Percentiles rank a stretch among this genome's conserved stretches.
phyloP scores from a whole-genome alignment of 176 grass and related monocot species.

The Avena atlantica region DNA sequence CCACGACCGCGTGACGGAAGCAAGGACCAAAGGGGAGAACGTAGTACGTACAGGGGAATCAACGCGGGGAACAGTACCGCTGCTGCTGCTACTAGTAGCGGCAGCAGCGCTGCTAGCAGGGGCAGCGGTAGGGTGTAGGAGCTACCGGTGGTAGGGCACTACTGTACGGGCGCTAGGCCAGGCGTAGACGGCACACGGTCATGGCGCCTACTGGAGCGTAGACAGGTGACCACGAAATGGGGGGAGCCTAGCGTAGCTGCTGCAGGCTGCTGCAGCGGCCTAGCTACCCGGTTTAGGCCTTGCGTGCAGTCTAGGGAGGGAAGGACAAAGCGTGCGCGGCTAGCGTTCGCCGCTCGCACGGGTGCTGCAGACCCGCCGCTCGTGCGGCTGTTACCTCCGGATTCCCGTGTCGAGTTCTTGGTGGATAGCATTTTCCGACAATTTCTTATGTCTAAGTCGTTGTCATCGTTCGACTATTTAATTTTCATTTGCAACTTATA shows the following conservation, averaged over 20 bases:
- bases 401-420: no score
- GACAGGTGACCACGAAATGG: slow-evolving; percentile 16
- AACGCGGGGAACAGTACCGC: not conserved
- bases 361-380: not conserved
- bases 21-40: not conserved
- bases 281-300: not conserved
- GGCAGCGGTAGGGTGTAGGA: not conserved
- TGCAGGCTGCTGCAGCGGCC: not conserved
- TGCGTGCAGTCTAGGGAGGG: not conserved
- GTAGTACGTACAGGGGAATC: not conserved
- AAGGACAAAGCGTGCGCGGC: not conserved
- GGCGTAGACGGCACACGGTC: not conserved
- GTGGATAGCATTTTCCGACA: no score
- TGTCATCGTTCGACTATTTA: no score
- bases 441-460: no score
- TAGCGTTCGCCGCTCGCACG: not conserved
- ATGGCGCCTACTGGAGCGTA: not conserved
- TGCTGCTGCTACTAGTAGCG: not conserved
- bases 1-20: slow-evolving; percentile 28
- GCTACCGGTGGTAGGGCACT: not conserved
- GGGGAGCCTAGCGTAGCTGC: not conserved
- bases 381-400: not conserved
- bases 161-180: not conserved
- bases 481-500: no score
- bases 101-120: not conserved